Evolutionary conservation across 768 basidiomycete genomes (phyloP).

Genomic region (Amanita brunnescens): DNA sequence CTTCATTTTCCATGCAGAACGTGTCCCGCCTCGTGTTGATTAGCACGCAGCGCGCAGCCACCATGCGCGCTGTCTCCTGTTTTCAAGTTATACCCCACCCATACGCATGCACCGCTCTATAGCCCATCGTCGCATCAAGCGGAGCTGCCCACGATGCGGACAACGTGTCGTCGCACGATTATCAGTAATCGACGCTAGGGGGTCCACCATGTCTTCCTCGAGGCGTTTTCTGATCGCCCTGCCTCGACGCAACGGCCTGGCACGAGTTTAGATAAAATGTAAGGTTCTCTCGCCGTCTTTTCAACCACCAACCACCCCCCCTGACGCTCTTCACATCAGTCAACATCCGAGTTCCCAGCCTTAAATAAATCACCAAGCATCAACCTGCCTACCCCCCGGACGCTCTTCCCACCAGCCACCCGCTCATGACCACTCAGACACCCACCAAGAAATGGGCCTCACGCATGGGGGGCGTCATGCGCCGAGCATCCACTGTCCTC

Average conservation of each 20-base stretch:
- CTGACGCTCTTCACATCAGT: too few relatives aligned
- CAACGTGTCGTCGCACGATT: not conserved
- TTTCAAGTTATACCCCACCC: too few relatives aligned
- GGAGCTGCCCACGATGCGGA: not conserved
- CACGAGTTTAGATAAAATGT: constrained; percentile 28
- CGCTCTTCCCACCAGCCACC: not conserved
- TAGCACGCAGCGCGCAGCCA: too few relatives aligned
- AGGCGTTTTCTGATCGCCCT: constrained; percentile 6
- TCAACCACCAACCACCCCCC: not conserved
- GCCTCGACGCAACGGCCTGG: constrained; percentile 41
- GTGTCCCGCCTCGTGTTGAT: too few relatives aligned
- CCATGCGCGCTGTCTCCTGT: too few relatives aligned
- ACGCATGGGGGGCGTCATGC: constrained; percentile 52
- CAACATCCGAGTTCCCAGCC: too few relatives aligned
- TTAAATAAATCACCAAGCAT: too few relatives aligned
- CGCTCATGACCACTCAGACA: constrained; percentile 17
- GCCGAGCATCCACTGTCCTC: constrained; percentile 52
- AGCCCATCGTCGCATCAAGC: not conserved
- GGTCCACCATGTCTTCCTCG: not conserved
- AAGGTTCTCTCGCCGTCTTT: too few relatives aligned
- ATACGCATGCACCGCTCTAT: not conserved
- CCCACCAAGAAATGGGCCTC: constrained; percentile 40
- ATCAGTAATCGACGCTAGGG: too few relatives aligned
- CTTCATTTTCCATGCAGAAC: too few relatives aligned
- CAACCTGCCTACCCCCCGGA: too few relatives aligned